Conservation (phyloP, 2,329 filamentous ascomycete genomes). For the Microcyclospora tardicrescens region DNA sequence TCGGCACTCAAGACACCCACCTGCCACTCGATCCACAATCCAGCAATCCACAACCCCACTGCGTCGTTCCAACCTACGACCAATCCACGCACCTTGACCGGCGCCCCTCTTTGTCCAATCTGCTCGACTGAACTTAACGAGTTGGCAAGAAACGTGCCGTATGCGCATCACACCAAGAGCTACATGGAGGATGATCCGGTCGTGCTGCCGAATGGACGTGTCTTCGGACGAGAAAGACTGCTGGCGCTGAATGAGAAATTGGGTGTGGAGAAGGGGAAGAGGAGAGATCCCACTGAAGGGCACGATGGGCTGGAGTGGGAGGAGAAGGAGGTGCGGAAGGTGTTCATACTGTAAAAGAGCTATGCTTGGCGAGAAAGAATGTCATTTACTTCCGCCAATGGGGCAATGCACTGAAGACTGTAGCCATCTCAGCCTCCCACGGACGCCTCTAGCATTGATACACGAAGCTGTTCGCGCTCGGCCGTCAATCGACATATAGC, state of each 20-base stretch:
- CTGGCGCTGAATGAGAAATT: slow-evolving; percentile 68
- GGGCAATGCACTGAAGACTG: no score
- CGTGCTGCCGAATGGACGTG: slow-evolving; percentile 72
- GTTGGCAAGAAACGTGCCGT: slow-evolving; percentile 75
- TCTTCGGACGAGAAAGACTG: slow-evolving; percentile 67
- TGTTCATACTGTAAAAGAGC: slow-evolving; percentile 61
- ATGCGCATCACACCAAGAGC: slow-evolving; percentile 89
- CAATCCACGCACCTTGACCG: slow-evolving; percentile 48
- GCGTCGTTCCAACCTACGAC: slow-evolving; percentile 25
- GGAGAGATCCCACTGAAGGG: slow-evolving; percentile 64
- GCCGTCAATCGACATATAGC: no score
- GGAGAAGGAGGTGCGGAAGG: slow-evolving; percentile 59
- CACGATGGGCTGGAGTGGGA: slow-evolving; percentile 48
- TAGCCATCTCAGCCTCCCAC: no score
- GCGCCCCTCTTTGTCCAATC: slow-evolving; percentile 73
- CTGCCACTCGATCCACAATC: slow-evolving; percentile 56
- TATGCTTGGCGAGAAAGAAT: neutral
- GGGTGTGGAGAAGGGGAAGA: slow-evolving; percentile 49
- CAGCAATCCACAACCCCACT: no score
- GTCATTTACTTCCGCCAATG: neutral
- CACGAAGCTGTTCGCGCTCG: no score
- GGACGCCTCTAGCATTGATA: no score
- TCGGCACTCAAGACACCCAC: slow-evolving; percentile 92
- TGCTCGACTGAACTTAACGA: slow-evolving; percentile 93
- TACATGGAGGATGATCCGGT: slow-evolving; percentile 80